Evolutionary conservation across 2,329 filamentous ascomycete species (phyloP).

Genomic region (Phyllosticta citribraziliensis): DNA sequence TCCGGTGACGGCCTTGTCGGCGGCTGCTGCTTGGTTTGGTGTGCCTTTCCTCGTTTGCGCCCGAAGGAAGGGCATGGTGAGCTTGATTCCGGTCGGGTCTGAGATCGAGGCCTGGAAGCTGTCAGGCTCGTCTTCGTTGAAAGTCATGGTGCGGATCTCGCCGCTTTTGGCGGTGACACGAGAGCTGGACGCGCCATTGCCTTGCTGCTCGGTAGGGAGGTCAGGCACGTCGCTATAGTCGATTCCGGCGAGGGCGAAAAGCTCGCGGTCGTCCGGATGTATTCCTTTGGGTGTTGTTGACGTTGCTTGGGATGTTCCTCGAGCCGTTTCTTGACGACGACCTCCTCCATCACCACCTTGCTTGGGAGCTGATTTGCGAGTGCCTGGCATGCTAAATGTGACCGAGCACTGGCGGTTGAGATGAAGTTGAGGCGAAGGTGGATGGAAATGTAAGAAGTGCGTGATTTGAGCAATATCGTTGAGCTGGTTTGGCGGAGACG

Average conservation of each 20-base stretch:
- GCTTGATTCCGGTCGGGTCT: background rate
- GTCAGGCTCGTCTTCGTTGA: conserved; percentile 9
- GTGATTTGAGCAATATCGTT: too few species aligned
- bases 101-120: background rate
- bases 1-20: background rate
- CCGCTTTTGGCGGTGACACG: background rate
- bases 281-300: background rate
- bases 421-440: background rate
- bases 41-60: background rate
- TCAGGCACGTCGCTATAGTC: background rate
- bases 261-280: background rate
- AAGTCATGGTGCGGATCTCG: conserved; percentile 22
- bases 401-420: background rate
- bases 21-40: background rate
- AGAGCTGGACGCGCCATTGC: background rate
- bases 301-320: background rate
- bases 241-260: background rate
- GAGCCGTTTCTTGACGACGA: too few species aligned
- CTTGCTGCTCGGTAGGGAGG: background rate
- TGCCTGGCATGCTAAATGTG: background rate
- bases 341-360: too few species aligned
- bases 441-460: too few species aligned
- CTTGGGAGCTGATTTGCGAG: background rate
- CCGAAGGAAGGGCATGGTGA: background rate
- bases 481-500: too few species aligned